A percentile compares a stretch with the other conserved stretches of the same genome.
Evolutionary conservation across 2,329 filamentous ascomycete genomes (phyloP).

Genomic region (Hypoxylon sp.): DNA sequence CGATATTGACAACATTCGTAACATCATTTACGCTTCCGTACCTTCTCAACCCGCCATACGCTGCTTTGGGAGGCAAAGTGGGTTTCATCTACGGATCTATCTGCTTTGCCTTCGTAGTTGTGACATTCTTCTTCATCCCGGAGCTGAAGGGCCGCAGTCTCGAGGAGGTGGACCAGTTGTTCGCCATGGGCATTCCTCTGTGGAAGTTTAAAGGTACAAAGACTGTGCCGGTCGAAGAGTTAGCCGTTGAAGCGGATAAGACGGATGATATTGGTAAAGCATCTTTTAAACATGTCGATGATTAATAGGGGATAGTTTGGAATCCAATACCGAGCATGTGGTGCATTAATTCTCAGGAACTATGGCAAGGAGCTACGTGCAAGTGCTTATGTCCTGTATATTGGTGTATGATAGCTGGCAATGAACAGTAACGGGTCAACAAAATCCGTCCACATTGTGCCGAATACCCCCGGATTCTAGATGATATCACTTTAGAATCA

Average conservation of each 20-base stretch:
- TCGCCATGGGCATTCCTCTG: neutral
- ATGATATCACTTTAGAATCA: too few relatives aligned
- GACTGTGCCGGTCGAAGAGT: neutral
- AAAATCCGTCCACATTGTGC: too few relatives aligned
- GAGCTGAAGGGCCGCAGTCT: neutral
- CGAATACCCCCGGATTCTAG: too few relatives aligned
- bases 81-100: neutral
- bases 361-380: neutral
- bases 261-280: neutral
- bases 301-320: neutral
- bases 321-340: neutral
- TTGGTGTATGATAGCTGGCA: neutral
- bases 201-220: neutral
- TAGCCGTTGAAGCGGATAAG: neutral
- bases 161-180: neutral
- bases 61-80: neutral
- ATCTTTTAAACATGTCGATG: neutral
- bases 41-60: neutral
- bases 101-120: neutral
- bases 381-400: neutral
- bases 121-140: neutral
- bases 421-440: too few relatives aligned
- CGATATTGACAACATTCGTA: neutral
- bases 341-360: neutral
- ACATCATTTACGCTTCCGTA: neutral